Evolutionary conservation across 2,329 filamentous ascomycete species (phyloP), one percentile per base, ranked within the genome.

Genomic region (Fusarium musae): DNA sequence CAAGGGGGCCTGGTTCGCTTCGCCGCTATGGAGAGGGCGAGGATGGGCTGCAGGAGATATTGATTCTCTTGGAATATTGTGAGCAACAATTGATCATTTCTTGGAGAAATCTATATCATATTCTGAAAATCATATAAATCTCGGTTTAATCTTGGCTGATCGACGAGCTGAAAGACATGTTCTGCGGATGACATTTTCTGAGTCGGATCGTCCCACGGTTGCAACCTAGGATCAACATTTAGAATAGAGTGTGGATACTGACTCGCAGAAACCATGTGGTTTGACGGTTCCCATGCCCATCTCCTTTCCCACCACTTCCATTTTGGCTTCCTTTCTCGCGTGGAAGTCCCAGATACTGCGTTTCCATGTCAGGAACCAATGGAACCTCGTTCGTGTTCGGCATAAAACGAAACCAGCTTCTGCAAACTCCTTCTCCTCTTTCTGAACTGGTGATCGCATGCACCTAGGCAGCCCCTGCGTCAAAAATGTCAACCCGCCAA

Each of bases 401-500:
- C 44, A 69, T 43, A 34, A 40, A 37, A 53, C 26, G 46, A 49
- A 47, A 58, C 50, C 65, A 46, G n/a, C 44, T 39, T 59, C 53
- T 58, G 42, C 61, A 49, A 39, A 36, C 36, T 53, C 21, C 26
- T 52, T 59, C 43, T 56, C 66, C 58, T 63, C 50, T 66, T 70
- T 57, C 43, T 59, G 23, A 28, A 47, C 37, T 40, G 46, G 59
- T 65, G 59, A 56, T 71, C 26, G 49, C 57, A 40, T 69, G 63
- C 43, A 58, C 66, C 75, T 58, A 40, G 56, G 52, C 43, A 60
- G 64, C 75, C 75, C 75, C 74, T 77, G 75, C 76, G 69, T 78
- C 75, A 70, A 54, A 54, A 72, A 73, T 73, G 63, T 75, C 74
- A 72, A 77, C 76, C 74, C 66, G 70, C 73, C 73, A 76, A 77